Percentiles rank a stretch among this genome's conserved stretches.
Evolutionary conservation across 139 green algal genomes (phyloP).

Genomic region (Haematococcus sp.): DNA sequence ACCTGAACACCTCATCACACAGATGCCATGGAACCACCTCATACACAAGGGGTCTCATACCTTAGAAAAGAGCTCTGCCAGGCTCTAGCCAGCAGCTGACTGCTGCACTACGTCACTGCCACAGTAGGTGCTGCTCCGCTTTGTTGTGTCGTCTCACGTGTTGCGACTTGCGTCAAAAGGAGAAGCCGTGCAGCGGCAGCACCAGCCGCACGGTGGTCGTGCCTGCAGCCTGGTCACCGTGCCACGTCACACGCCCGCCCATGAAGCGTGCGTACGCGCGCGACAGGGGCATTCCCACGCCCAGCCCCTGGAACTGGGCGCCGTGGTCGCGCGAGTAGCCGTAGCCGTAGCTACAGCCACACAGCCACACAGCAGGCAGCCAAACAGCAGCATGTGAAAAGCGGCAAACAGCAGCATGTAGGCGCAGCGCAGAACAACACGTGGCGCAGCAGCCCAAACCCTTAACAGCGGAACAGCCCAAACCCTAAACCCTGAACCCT

Average conservation of each 20-base stretch:
- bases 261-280: constrained; percentile 33
- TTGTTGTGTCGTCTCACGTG: no score
- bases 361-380: not conserved
- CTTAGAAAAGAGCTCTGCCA: no score
- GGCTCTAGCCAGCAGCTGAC: no score
- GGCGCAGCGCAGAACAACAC: not conserved
- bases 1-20: no score
- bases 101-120: no score
- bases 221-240: constrained; percentile 5
- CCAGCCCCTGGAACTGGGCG: constrained; percentile 31
- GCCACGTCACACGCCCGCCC: constrained; percentile 28
- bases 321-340: constrained; percentile 39
- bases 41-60: no score
- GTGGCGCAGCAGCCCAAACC: not conserved
- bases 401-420: no score
- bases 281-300: constrained; percentile 36
- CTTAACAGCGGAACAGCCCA: no score
- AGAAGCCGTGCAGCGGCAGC: constrained; percentile 34
- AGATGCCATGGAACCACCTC: no score
- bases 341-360: constrained; percentile 15
- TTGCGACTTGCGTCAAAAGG: no score
- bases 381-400: not conserved
- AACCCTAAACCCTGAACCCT: no score
- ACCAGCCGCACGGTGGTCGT: constrained; percentile 20
- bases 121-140: no score